Evolutionary conservation across 192 early-diverging fungal genomes (phyloP).

Genomic region (Rhizophlyctis rosea): DNA sequence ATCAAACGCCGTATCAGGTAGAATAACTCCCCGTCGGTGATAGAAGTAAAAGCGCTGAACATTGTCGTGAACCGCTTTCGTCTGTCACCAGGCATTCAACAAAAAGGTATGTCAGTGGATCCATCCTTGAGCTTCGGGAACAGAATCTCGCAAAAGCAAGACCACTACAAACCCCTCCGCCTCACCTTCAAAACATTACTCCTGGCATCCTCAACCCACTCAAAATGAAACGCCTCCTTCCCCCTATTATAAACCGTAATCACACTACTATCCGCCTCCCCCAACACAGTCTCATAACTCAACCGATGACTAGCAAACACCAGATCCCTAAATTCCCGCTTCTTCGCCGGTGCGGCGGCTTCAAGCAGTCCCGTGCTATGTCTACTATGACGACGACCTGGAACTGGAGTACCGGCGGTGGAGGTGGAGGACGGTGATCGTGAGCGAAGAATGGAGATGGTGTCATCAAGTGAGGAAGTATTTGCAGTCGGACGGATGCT

Average conservation of each 20-base stretch:
- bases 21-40: constrained; percentile 43
- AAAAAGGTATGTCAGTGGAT: too few relatives aligned
- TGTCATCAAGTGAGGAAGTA: too few relatives aligned
- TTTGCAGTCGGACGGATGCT: too few relatives aligned
- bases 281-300: constrained; percentile 30
- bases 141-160: background rate
- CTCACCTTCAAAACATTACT: constrained; percentile 39
- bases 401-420: too few relatives aligned
- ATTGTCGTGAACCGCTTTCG: constrained; percentile 27
- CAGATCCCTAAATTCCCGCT: too few relatives aligned
- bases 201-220: constrained; percentile 32
- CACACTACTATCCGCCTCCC: constrained; percentile 34
- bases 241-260: constrained; percentile 50
- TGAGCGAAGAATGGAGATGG: too few relatives aligned
- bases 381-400: too few relatives aligned
- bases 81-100: constrained; percentile 16
- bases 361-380: too few relatives aligned
- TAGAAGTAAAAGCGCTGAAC: constrained; percentile 49
- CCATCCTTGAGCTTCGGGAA: background rate
- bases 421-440: too few relatives aligned
- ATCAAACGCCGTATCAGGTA: constrained; percentile 50
- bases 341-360: too few relatives aligned
- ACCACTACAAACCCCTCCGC: background rate
- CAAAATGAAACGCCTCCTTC: constrained; percentile 35
- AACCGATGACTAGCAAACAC: constrained; percentile 27